phyloP scores from a whole-genome alignment of 371 early-diverging fungal genomes.

The Quaeritorhiza haematococci region DNA sequence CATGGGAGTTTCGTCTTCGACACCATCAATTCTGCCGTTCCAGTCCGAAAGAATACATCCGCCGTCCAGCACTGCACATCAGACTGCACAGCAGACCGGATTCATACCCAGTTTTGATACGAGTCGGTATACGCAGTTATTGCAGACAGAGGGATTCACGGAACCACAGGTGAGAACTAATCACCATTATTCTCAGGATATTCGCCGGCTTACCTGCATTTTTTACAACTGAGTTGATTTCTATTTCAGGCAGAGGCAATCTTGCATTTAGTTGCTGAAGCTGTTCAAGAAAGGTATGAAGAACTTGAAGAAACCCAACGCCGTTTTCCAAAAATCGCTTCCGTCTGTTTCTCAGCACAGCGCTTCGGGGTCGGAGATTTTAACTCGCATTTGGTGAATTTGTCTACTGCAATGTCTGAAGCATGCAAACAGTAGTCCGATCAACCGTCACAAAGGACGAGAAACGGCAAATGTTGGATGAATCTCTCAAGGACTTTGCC shows the following conservation, averaged over 20 bases:
- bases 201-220: too few relatives aligned
- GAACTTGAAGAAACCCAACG: background rate
- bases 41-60: too few relatives aligned
- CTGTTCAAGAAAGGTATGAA: conserved; percentile 67
- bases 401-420: too few relatives aligned
- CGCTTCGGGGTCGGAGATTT: conserved; percentile 3
- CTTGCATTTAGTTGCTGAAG: conserved; percentile 61
- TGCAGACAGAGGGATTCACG: conserved; percentile 58
- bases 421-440: conserved; percentile 9
- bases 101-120: conserved; percentile 16
- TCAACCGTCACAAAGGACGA: conserved; percentile 15
- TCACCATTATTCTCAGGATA: too few relatives aligned
- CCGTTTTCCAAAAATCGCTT: background rate
- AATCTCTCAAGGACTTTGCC: conserved; percentile 81
- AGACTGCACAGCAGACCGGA: too few relatives aligned
- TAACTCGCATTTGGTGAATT: background rate
- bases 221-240: too few relatives aligned
- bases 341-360: background rate
- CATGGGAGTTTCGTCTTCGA: too few relatives aligned
- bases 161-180: too few relatives aligned
- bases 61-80: too few relatives aligned
- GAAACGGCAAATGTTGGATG: conserved; percentile 33
- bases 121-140: conserved; percentile 11
- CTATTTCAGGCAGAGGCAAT: conserved; percentile 72
- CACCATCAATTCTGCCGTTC: too few relatives aligned